Conservation (phyloP, 805 yeast genomes). For the Maudiozyma barnettii region DNA sequence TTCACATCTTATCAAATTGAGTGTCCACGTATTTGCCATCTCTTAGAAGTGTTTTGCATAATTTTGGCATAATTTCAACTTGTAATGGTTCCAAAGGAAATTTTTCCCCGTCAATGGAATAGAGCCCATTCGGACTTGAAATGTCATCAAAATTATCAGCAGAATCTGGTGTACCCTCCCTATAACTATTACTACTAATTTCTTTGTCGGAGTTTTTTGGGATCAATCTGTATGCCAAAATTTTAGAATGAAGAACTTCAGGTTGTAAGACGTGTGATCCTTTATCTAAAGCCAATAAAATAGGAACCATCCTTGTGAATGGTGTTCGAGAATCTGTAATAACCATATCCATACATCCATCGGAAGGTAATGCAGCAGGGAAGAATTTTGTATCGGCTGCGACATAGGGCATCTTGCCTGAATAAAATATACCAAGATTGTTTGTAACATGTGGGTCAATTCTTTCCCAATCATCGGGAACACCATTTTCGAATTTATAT, state of each 20-base stretch:
- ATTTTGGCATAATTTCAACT: constrained; percentile 64
- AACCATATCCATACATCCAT: constrained; percentile 79
- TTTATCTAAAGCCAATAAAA: constrained; percentile 53
- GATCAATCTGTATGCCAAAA: constrained; percentile 61
- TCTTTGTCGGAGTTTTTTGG: constrained; percentile 37
- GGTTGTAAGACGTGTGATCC: constrained; percentile 70
- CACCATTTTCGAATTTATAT: constrained; percentile 33
- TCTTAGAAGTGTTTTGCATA: constrained; percentile 53
- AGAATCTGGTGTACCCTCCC: background rate
- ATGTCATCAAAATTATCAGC: constrained; percentile 8
- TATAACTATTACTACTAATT: background rate
- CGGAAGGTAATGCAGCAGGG: constrained; percentile 87
- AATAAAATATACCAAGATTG: constrained; percentile 65
- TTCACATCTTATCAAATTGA: constrained; percentile 33
- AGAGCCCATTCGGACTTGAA: constrained; percentile 32
- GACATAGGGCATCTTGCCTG: constrained; percentile 88
- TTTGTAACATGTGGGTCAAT: constrained; percentile 40
- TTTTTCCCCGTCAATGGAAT: constrained; percentile 85
- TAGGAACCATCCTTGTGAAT: constrained; percentile 43
- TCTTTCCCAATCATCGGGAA: constrained; percentile 64
- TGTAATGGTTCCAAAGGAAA: constrained; percentile 73
- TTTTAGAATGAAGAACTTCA: constrained; percentile 65
- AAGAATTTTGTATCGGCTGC: constrained; percentile 77
- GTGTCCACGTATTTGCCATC: constrained; percentile 53
- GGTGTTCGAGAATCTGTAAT: constrained; percentile 59